Base-by-base conservation (phyloP, 2,329 filamentous ascomycete genomes). In the Trichothecium sympodiale region DNA sequence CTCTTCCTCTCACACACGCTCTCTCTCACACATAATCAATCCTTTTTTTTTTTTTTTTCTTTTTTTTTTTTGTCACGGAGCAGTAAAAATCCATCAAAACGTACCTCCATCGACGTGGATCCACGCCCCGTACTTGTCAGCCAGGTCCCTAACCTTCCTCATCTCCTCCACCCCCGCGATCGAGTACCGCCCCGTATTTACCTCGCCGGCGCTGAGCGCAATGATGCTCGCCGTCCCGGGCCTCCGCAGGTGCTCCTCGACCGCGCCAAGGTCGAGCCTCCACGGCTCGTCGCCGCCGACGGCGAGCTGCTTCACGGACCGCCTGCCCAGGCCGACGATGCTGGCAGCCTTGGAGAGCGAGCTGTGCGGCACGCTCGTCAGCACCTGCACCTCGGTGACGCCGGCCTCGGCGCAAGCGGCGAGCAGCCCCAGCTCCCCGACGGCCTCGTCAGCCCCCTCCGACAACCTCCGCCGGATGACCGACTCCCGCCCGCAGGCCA, bases 161-260 rank as follows among this genome's bases (percentile, higher is more conserved):
- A 79, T 78, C 41, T 87, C 76, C 4, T 67, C 63, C 56, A 44
- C 1, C 63, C 72, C 23, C 68, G 83, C 18, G 15, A 60, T 45
- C 4, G 84, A 80, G 53, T 87, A 95, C 5, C 78, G 67, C 1
- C 88, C 87, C 0, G 87, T 93, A 47, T 96, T 95, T 18, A 95
- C 85, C 59, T 96, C 89, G 2, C 84, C 84, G 5, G 80, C 83
- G 29, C 85, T 88, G n/a, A 94, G 61, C 4, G 71, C 77, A 27
- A 95, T 74, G 41, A 95, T 84, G 34, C 71, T 82, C n/a, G 71
- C 82, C 10, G 72, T 67, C 69, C 69, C 20, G 0, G 46, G 45
- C 26, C 54, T 57, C 38, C 45, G 51, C 13, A 93, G 61, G 38
- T 75, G 68, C 31, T 55, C 55, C 54, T 85, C 77, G 2, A 94